phyloP scores from a whole-genome alignment of 768 basidiomycete genomes.

The Sporobolomyces phaffii region DNA sequence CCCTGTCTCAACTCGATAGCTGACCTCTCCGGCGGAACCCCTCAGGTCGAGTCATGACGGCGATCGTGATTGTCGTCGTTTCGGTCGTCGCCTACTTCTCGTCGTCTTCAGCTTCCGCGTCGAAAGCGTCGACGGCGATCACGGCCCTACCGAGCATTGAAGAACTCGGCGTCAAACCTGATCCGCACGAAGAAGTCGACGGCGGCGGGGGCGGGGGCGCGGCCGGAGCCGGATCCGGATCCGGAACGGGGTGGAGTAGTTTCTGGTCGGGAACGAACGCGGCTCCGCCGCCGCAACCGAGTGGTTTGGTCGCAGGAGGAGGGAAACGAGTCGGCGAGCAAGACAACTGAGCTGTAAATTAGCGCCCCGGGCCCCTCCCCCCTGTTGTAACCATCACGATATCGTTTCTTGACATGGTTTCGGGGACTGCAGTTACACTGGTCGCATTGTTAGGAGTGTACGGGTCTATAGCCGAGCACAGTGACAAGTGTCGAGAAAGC shows the following conservation, averaged over 20 bases:
- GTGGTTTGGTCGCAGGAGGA: neutral
- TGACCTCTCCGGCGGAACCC: no score
- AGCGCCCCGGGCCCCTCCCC: no score
- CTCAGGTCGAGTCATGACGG: slow-evolving; percentile 36
- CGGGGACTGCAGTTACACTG: no score
- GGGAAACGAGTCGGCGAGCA: neutral
- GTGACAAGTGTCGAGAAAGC: no score
- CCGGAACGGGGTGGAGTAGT: neutral
- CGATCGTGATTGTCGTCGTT: slow-evolving; percentile 31
- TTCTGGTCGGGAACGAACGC: neutral
- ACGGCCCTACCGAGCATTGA: slow-evolving; percentile 18
- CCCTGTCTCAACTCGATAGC: no score
- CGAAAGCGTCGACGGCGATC: neutral
- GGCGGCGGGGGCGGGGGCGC: neutral
- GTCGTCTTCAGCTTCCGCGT: neutral
- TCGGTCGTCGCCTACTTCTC: slow-evolving; percentile 24
- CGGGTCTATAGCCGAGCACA: no score
- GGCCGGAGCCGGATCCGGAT: no score
- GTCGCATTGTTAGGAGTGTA: no score
- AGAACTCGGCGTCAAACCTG: slow-evolving; percentile 28
- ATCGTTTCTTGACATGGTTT: no score
- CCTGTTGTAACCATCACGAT: neutral
- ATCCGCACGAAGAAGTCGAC: neutral
- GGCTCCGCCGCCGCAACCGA: neutral
- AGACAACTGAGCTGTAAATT: no score